Base-by-base conservation (phyloP, 495 filamentous ascomycete species). In the Pyrenula massariospora region DNA sequence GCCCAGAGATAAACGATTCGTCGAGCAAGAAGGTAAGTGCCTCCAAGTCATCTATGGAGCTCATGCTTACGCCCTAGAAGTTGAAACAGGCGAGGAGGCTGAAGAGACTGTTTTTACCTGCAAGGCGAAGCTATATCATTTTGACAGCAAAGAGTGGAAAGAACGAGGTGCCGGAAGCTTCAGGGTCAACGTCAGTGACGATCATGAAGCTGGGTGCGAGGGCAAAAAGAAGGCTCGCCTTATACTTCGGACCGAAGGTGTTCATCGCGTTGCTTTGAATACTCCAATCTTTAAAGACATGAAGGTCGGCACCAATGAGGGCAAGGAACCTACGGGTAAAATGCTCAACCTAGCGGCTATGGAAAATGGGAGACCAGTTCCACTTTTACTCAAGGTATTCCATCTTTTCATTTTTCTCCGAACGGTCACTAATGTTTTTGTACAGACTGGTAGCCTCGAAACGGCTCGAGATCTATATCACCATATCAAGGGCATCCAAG, bases 181-280 rank as follows among this genome's bases (percentile, higher is more conserved):
- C 62, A 91, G 91, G 70, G 76, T 96, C 64, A 95, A 96, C 62
- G 82, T 85, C 10, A 58, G 69, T 19, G 77, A 83, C 52, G 77
- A 81, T 12, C 64, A 65, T 10, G 61, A 66, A 20, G 58, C 62
- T 12, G 58, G 69, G 19, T 15, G 15, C 31, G 77, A 83, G 54
- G 70, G 77, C n/a, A 66, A 63, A 12, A 76, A 73, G 57, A 66
- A 73, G 22, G 81, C 81, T 11, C 84, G 91, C 22, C 78, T 96
- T 62, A 80, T 96, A 57, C 89, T 96, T 84, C 82, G 91, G 3
- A 89, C 92, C 49, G 89, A 95, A 59, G 86, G 87, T 48, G 87
- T 85, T 3, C 77, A 86, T 55, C 81, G 88, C n/a, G 84, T 95
- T n/a, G 82, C 93, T 63, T 76, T 96, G 47, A 96, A 96, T 68